Base-by-base conservation (phyloP, 768 basidiomycete genomes). In the Pisolithus microcarpus region DNA sequence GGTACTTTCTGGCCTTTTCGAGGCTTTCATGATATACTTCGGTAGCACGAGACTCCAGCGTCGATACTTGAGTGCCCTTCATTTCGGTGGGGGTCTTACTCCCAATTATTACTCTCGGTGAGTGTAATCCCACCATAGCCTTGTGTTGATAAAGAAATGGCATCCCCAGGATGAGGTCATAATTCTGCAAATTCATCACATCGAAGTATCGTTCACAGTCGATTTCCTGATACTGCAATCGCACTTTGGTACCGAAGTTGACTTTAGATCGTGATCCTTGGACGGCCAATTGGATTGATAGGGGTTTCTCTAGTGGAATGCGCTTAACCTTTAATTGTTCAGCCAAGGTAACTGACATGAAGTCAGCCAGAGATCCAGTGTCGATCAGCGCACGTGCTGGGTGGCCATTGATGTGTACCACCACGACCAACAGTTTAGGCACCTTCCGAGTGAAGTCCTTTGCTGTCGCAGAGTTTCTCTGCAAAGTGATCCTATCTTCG, bases 131-230 rank as follows among this genome's bases (percentile, higher is more conserved):
- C 1, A 65, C 11, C 9, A 38, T 21, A 2, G 64, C 55, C 18
- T 52, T n/a, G 44, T 64, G 60, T 46, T 65, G 58, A 45, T 31
- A 60, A 2, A 60, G 36, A 31, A 60, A 60, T 1, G 59, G 59
- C 1, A 56, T 59, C 6, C 58, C 64, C 2, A 65, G 38, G 1
- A 65, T 57, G 2, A 58, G 18, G 18, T 38, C 13, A 6, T 28
- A 28, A 9, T 28, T 28, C 11, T 38, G 15, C 13, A 6, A 38
- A 18, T 38, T 38, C 15, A 38, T 23, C 21, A 23, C 21, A 23
- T 23, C 21, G 21, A 23, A 23, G 21, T 23, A 23, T 23, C 21
- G 21, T 23, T 23, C 21, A 4, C 21, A 23, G 21, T 23, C 21
- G 21, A 23, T 23, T 23, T 23, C 21, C 21, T 23, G 21, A 23